These are phyloP conservation scores for Papiliotrema laurentii DNA, from an alignment of 1,284 basidiomycete genomes.

Conservation along the genomic window DNA sequence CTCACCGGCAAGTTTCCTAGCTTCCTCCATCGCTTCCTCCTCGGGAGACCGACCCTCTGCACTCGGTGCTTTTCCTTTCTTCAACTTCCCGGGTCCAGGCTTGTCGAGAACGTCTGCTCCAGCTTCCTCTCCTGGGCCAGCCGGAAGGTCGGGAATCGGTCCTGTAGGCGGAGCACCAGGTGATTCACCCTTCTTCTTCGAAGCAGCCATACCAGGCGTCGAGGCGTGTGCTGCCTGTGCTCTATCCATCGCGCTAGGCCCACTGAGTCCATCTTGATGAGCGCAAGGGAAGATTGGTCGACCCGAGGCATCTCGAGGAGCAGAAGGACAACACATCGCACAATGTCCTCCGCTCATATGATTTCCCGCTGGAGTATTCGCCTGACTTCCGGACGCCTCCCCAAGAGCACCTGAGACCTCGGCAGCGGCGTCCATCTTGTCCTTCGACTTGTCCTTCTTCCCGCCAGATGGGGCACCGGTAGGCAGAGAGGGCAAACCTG, in stretches of 20 bases:
- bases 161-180: background rate
- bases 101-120: background rate
- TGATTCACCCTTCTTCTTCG: background rate
- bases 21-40: slow-evolving; percentile 32
- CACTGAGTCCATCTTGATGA: slow-evolving; percentile 25
- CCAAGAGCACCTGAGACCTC: slow-evolving; percentile 6
- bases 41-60: slow-evolving; percentile 7
- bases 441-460: slow-evolving; percentile 9
- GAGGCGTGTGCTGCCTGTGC: slow-evolving; percentile 2
- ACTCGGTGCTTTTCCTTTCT: slow-evolving; percentile 17
- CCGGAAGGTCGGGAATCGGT: background rate
- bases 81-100: slow-evolving; percentile 12
- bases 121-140: background rate
- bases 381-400: no score
- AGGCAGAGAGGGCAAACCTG: slow-evolving; percentile 1
- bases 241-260: slow-evolving; percentile 3
- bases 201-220: background rate
- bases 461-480: slow-evolving; percentile 1
- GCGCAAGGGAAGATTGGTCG: slow-evolving; percentile 25
- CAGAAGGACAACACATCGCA: slow-evolving; percentile 30
- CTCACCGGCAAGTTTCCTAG: slow-evolving; percentile 36
- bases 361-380: slow-evolving; percentile 13
- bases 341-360: slow-evolving; percentile 25
- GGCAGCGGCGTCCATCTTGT: slow-evolving; percentile 1
- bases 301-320: slow-evolving; percentile 14